These are phyloP conservation scores for Paecilomyces formosus DNA, from an alignment of 2,329 filamentous ascomycete species.

Conservation along the genomic window DNA sequence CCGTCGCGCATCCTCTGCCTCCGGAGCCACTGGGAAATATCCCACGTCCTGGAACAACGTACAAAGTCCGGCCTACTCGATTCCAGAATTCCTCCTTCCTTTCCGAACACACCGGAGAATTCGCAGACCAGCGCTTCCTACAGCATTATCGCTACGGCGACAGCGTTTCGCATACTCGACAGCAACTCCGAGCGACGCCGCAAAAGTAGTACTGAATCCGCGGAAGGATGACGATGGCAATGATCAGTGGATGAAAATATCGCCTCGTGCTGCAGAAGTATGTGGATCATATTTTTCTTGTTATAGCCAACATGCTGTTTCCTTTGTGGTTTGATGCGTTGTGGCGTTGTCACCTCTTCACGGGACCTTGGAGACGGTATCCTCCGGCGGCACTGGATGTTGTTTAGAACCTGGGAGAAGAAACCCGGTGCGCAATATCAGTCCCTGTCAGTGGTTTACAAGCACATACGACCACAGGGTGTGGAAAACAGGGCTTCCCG, in stretches of 20 bases:
- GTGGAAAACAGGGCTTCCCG: constrained; percentile 41
- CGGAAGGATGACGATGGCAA: constrained; percentile 74
- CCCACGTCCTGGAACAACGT: constrained; percentile 21
- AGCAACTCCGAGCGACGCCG: constrained; percentile 24
- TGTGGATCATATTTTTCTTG: constrained; percentile 12
- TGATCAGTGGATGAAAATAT: constrained; percentile 77
- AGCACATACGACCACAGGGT: constrained; percentile 39
- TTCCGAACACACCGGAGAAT: neutral
- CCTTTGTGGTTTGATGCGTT: neutral
- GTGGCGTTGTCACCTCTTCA: neutral
- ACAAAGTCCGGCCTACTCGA: constrained; percentile 1
- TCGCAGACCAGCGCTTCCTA: neutral
- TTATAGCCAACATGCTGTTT: neutral
- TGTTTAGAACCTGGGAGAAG: neutral
- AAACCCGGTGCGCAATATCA: constrained; percentile 8
- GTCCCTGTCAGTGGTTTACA: neutral
- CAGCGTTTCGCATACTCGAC: constrained; percentile 27
- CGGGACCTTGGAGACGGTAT: neutral
- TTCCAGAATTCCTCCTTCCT: constrained; percentile 7
- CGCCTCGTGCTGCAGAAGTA: constrained; percentile 72
- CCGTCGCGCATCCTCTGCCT: constrained; percentile 15
- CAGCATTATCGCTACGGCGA: constrained; percentile 3
- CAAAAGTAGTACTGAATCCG: constrained; percentile 55
- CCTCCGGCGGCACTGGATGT: neutral
- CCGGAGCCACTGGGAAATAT: constrained; percentile 15